phyloP scores from a whole-genome alignment of 202 grass and related monocot genomes.

The Setaria viridis region DNA sequence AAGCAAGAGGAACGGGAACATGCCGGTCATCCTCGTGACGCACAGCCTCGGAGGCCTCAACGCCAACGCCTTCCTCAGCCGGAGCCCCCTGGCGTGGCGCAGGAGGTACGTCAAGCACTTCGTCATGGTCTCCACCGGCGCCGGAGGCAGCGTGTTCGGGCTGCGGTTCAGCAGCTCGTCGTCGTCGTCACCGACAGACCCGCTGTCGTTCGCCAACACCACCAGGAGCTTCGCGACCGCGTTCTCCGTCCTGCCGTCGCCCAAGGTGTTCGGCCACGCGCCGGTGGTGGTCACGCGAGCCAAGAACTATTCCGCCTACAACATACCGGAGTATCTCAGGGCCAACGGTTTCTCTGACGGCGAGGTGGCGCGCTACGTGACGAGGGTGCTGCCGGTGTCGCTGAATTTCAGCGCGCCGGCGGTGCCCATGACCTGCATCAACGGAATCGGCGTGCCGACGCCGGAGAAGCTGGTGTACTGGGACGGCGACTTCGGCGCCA shows the following conservation, averaged over 20 bases:
- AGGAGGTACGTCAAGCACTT: background rate
- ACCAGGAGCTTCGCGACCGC: background rate
- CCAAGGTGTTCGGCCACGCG: background rate
- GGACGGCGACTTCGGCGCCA: background rate
- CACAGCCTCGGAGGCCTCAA: background rate
- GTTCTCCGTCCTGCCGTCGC: background rate
- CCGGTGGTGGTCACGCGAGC: background rate
- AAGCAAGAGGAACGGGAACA: background rate
- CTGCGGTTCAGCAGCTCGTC: background rate
- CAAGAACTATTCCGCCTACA: background rate
- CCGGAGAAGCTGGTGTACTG: background rate
- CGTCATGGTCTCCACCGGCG: background rate
- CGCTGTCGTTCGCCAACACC: background rate
- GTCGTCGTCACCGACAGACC: background rate
- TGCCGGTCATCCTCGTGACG: slow-evolving; percentile 1
- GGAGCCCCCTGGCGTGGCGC: slow-evolving; percentile 14
- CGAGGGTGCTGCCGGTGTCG: background rate
- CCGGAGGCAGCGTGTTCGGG: background rate
- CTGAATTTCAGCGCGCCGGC: background rate
- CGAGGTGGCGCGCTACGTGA: background rate
- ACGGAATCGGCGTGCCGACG: background rate
- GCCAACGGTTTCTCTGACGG: background rate
- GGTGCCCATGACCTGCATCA: slow-evolving; percentile 19
- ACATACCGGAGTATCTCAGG: background rate
- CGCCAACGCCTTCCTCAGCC: background rate